Evolutionary conservation across 257 asterid genomes (phyloP).

Genomic region (Plantago elongata): DNA sequence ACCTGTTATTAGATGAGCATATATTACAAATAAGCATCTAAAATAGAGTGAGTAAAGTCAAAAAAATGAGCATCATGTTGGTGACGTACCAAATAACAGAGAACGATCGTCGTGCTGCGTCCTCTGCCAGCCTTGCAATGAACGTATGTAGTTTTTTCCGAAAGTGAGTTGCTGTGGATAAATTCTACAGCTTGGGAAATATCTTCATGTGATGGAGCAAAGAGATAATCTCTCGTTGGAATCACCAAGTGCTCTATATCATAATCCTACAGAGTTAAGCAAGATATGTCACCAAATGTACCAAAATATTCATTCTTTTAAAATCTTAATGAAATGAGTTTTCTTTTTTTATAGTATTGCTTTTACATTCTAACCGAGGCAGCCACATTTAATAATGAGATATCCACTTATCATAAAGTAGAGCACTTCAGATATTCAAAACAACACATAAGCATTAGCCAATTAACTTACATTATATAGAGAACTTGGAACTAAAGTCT

Average conservation of each 20-base stretch:
- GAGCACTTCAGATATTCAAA: not conserved
- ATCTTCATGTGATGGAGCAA: slow-evolving; percentile 76
- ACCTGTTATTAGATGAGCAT: slow-evolving; percentile 37
- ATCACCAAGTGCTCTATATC: slow-evolving; percentile 77
- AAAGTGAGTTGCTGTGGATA: slow-evolving; percentile 62
- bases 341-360: not conserved
- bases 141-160: slow-evolving; percentile 73
- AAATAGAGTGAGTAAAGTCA: not conserved
- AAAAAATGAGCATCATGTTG: slow-evolving; percentile 6
- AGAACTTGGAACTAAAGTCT: slow-evolving; percentile 77
- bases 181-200: slow-evolving; percentile 79
- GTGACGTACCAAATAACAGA: slow-evolving; percentile 71
- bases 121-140: slow-evolving; percentile 99
- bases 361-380: not conserved
- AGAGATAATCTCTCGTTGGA: slow-evolving; percentile 94
- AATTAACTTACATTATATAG: slow-evolving; percentile 53
- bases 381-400: not conserved
- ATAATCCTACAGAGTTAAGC: slow-evolving; percentile 47
- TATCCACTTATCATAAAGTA: not conserved
- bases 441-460: not conserved
- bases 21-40: slow-evolving; percentile 14
- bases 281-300: slow-evolving; percentile 1
- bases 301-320: not conserved
- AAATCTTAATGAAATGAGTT: not conserved
- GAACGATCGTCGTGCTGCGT: slow-evolving; percentile 93